Percentiles rank a stretch among this genome's conserved stretches.
Conservation (phyloP, 106 monocot species). For the Posidonia australis region DNA sequence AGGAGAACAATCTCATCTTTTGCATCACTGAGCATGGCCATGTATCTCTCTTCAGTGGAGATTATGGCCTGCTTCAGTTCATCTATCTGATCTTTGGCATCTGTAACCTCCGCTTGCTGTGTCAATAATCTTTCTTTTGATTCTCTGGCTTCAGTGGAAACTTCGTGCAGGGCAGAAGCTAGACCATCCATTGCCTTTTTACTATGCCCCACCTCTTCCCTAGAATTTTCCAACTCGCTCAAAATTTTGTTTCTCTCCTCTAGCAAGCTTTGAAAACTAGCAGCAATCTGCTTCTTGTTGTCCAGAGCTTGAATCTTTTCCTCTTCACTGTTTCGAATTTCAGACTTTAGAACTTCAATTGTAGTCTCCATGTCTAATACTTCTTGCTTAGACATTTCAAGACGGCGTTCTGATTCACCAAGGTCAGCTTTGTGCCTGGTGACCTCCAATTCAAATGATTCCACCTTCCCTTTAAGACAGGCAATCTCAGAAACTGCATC, state of each 20-base stretch:
- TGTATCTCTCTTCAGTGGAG: conserved; percentile 53
- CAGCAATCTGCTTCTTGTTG: conserved; percentile 3
- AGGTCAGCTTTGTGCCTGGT: conserved; percentile 3
- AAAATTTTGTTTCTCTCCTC: conserved; percentile 30
- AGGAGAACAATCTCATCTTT: conserved; percentile 41
- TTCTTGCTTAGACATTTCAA: conserved; percentile 23
- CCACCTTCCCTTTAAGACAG: conserved; percentile 12
- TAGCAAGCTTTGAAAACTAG: conserved; percentile 5
- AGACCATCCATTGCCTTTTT: conserved; percentile 38
- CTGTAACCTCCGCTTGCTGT: conserved; percentile 43
- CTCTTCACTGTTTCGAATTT: conserved; percentile 16
- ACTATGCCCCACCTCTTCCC: conserved; percentile 24
- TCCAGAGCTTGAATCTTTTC: conserved; percentile 18
- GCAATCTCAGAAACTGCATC: conserved; percentile 10
- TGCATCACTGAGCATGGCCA: conserved; percentile 47
- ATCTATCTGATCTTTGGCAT: conserved; percentile 37
- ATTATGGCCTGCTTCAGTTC: conserved; percentile 32
- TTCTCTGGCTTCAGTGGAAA: conserved; percentile 50
- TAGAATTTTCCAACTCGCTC: conserved; percentile 22
- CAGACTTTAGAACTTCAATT: conserved; percentile 23
- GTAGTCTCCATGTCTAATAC: conserved; percentile 18
- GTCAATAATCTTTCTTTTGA: conserved; percentile 38
- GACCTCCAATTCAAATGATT: conserved; percentile 12
- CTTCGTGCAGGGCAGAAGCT: conserved; percentile 62
- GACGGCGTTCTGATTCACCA: conserved; percentile 6